phyloP scores from a whole-genome alignment of 192 early-diverging fungal genomes.

The Pilobolus umbonatus region DNA sequence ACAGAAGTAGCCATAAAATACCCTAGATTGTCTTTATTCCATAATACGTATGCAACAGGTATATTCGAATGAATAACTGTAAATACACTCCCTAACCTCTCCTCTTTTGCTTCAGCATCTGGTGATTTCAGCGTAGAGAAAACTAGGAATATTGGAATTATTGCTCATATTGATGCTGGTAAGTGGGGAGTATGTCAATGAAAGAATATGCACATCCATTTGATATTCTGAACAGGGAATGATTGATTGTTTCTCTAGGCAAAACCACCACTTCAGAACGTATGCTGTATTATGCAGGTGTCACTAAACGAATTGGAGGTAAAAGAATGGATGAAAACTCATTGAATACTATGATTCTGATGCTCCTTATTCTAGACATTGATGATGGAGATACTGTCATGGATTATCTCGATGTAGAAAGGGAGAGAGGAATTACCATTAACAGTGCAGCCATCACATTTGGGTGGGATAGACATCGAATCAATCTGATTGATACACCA shows the following conservation, averaged over 20 bases:
- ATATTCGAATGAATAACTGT: too few relatives aligned
- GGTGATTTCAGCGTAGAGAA: slow-evolving; percentile 42
- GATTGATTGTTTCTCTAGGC: too few relatives aligned
- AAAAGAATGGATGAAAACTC: slow-evolving; percentile 1
- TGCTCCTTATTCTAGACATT: slow-evolving; percentile 53
- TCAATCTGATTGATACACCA: slow-evolving; percentile 95
- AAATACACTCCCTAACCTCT: too few relatives aligned
- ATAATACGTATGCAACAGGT: too few relatives aligned
- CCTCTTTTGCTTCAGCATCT: too few relatives aligned
- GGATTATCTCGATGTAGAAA: slow-evolving; percentile 85
- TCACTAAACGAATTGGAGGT: slow-evolving; percentile 83
- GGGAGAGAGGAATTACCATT: slow-evolving; percentile 93
- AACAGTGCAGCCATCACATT: slow-evolving; percentile 90
- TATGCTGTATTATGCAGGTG: slow-evolving; percentile 94
- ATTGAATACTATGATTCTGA: not conserved
- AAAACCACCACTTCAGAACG: slow-evolving; percentile 98
- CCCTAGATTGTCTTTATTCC: too few relatives aligned
- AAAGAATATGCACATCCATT: not conserved
- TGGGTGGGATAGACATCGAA: slow-evolving; percentile 62
- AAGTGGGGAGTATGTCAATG: slow-evolving; percentile 12
- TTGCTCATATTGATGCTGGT: slow-evolving; percentile 97
- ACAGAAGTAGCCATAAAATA: too few relatives aligned
- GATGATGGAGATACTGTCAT: slow-evolving; percentile 93
- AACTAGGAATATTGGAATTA: slow-evolving; percentile 86
- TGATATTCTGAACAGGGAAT: too few relatives aligned